Evolutionary conservation across 495 filamentous ascomycete species (phyloP), one percentile per base, ranked within the genome.

Genomic region (Penicilliopsis zonata): DNA sequence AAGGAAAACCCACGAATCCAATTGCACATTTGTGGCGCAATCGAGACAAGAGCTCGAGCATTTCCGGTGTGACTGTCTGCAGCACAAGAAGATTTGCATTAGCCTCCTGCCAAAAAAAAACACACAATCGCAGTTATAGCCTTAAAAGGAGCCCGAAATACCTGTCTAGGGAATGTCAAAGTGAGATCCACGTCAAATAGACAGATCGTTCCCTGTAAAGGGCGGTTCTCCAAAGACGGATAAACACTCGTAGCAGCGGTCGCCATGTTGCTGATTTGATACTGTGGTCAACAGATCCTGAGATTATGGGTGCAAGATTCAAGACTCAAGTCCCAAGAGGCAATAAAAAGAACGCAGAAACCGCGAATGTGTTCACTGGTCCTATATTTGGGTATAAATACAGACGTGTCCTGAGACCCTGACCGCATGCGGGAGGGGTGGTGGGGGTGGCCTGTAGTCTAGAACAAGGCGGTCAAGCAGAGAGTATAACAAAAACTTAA

Each of bases 151-250:
- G 14, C 30, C 26, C n/a, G 18, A 63, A 66, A 28, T 71, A 87
- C 77, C 30, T 62, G 59, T 31, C 88, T 74, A 17, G 88, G 71
- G 3, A 72, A 76, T 10, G 86, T 87, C 35, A 96, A 69, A 17
- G 88, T 94, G 36, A 66, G 77, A 52, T 96, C 88, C 16, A 96
- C 88, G 55, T 96, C 88, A 53, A 96, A 96, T 21, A 96, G 77
- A 40, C 68, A 74, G 52, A 96, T 81, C 31, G 88, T 95, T 66
- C 83, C 80, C 57, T 84, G 81, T 53, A 94, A 60, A 19, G 83
- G 79, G 42, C 88, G 84, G 42, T 82, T 62, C 42, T 75, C 70
- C 41, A 95, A 69, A 23, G 86, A 72, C 26, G 88, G 82, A 50
- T 80, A 82, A 13, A 70, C 43, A 38, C 57, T 59, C 14, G 63